Percentiles rank a stretch among this genome's conserved stretches.
These are phyloP conservation scores for Calocybe gangraenosa DNA, from an alignment of 768 basidiomycete species.

Conservation along the genomic window DNA sequence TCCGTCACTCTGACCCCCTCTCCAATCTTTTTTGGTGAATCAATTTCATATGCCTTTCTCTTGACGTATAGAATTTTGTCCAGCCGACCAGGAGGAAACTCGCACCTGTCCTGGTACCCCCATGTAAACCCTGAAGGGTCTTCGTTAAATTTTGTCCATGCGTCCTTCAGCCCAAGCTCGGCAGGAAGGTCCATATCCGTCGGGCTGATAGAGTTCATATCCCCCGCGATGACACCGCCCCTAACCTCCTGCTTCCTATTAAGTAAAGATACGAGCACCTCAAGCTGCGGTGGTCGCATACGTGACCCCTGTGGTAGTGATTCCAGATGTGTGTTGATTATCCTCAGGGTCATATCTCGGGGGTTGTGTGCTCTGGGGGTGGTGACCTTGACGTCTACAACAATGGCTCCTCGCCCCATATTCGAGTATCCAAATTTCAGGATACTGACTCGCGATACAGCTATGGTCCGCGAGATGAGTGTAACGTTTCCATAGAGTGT, in stretches of 20 bases:
- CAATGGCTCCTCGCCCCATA: constrained; percentile 53
- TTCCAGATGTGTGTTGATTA: constrained; percentile 76
- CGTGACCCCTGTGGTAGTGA: constrained; percentile 43
- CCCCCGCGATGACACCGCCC: constrained; percentile 64
- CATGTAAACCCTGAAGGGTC: constrained; percentile 56
- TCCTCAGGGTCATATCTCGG: constrained; percentile 43
- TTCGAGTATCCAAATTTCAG: constrained; percentile 48
- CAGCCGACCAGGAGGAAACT: constrained; percentile 49
- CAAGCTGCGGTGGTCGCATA: constrained; percentile 48
- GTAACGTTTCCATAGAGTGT: constrained; percentile 66
- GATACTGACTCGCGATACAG: constrained; percentile 43
- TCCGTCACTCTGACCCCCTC: constrained; percentile 42
- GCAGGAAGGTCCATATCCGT: constrained; percentile 39
- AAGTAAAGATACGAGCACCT: constrained; percentile 46
- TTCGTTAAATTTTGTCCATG: constrained; percentile 46
- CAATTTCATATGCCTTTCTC: constrained; percentile 45
- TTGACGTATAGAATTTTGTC: constrained; percentile 65
- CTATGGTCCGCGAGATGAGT: constrained; percentile 55
- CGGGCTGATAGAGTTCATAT: constrained; percentile 64
- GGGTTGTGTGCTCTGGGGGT: constrained; percentile 27
- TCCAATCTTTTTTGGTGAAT: constrained; percentile 53
- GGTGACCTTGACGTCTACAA: constrained; percentile 51
- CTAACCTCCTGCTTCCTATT: constrained; percentile 39
- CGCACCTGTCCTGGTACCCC: constrained; percentile 56
- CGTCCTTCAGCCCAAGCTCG: constrained; percentile 51